A percentile compares a stretch with the other conserved stretches of the same genome.
Evolutionary conservation across 139 green algal genomes (phyloP).

Genomic region (Picochlorum costavermella): DNA sequence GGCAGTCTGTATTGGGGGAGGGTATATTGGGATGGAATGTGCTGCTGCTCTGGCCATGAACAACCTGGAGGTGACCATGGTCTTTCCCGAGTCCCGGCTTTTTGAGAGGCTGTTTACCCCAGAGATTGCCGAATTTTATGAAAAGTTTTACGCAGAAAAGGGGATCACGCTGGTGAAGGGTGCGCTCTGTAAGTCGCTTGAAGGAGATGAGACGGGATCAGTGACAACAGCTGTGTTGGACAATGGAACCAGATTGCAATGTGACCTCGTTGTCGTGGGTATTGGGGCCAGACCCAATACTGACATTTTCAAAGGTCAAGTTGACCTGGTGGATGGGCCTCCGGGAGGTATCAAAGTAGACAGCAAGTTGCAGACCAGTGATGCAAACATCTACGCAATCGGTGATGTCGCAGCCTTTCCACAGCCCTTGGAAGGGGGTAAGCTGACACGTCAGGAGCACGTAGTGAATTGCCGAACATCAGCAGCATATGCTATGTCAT

Average conservation of each 20-base stretch:
- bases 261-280: conserved; percentile 72
- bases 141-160: conserved; percentile 59
- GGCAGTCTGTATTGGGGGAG: conserved; percentile 73
- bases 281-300: conserved; percentile 64
- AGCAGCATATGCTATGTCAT: conserved; percentile 17
- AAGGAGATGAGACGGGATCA: conserved; percentile 14
- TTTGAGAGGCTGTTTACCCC: conserved; percentile 71
- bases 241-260: conserved; percentile 44
- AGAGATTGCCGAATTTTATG: conserved; percentile 71
- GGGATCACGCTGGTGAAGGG: conserved; percentile 61
- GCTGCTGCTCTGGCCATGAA: conserved; percentile 56
- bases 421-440: conserved; percentile 35
- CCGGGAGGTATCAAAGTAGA: conserved; percentile 77
- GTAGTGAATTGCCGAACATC: conserved; percentile 49
- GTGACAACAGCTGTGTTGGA: conserved; percentile 51
- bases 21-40: conserved; percentile 87
- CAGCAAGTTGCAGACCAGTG: conserved; percentile 51
- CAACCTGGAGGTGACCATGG: conserved; percentile 71
- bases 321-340: conserved; percentile 42
- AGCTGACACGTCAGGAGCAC: conserved; percentile 73
- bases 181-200: conserved; percentile 33
- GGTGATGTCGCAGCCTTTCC: conserved; percentile 89
- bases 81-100: conserved; percentile 67
- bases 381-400: conserved; percentile 74
- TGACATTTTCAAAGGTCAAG: conserved; percentile 53